Evolutionary conservation across 1,284 basidiomycete genomes (phyloP), one percentile per base, ranked within the genome.

Genomic region (Sporisorium iseilematis-ciliati): DNA sequence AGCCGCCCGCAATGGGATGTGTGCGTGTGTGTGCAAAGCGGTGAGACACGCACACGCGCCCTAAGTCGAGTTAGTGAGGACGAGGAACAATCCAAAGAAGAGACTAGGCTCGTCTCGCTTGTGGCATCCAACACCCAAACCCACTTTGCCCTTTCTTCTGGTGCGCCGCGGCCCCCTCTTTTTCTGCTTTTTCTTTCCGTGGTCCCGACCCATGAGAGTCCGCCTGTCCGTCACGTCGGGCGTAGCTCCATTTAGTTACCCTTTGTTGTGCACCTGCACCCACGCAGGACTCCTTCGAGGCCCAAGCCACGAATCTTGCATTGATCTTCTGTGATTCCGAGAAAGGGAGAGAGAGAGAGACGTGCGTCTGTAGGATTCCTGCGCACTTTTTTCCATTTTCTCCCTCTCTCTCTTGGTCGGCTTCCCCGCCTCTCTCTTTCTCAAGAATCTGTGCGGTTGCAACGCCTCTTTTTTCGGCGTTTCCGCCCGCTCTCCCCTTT

Each of bases 381-480:
- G 46, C 46, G 26, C 46, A 48, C 29, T 48, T 48, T 48, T 16
- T 12, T 11, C 12, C n/a, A n/a, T 35, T 35, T 35, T 14, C 3
- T 14, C 2, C 35, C 16, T 10, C 6, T 11, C 35, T 38, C 26
- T 2, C n/a, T 26, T 48, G 46, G 29, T n/a, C 46, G 26, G 48
- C 48, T 49, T 49, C 29, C 29, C 48, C 48, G 45, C 45, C 45
- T 42, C 41, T 42, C 41, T 21, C 7, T 42, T 4, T 33, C 31
- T 33, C 31, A n/a, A n/a, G n/a, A n/a, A n/a, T 42, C n/a, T 42
- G n/a, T 42, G n/a, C 41, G 25, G 23, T 26, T 3, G 2, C 23
- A 26, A 26, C 45, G 45, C 45, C 18, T 6, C 48, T 18, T 20
- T 46, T 25, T 25, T 31, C 48, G 29, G 48, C 26, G 46, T 48